Evolutionary conservation across 306 rosid species (phyloP).

Genomic region (Malus asiatica): DNA sequence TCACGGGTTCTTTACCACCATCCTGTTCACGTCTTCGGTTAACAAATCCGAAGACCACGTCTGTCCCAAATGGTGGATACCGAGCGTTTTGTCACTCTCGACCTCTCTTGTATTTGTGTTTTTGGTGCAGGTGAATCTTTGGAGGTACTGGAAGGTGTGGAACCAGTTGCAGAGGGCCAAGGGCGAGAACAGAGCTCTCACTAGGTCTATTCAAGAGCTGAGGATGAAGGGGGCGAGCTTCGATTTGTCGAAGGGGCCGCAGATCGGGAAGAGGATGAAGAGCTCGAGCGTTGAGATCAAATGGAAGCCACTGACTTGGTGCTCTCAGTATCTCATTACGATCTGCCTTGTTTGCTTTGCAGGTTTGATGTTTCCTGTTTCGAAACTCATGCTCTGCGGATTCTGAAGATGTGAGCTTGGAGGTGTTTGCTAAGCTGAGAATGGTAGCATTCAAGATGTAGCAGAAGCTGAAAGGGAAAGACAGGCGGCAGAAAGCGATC

Average conservation of each 20-base stretch:
- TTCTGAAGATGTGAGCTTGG: constrained; percentile 21
- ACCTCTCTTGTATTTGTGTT: constrained; percentile 54
- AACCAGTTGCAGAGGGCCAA: constrained; percentile 50
- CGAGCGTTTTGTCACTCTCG: constrained; percentile 36
- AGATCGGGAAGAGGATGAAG: constrained; percentile 59
- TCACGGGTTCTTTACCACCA: constrained; percentile 55
- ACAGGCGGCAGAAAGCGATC: background rate
- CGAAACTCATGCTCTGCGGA: constrained; percentile 60
- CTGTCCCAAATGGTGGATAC: constrained; percentile 80
- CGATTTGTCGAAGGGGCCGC: constrained; percentile 65
- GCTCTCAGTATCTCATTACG: constrained; percentile 34
- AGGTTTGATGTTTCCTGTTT: constrained; percentile 51
- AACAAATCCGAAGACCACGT: background rate
- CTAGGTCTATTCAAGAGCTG: constrained; percentile 65
- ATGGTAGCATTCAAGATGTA: background rate
- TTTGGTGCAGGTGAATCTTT: constrained; percentile 48
- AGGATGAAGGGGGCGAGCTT: constrained; percentile 92
- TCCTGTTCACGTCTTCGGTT: constrained; percentile 55
- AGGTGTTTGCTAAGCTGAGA: background rate
- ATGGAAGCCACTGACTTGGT: constrained; percentile 62
- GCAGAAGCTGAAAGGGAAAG: background rate
- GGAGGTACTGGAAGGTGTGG: constrained; percentile 63
- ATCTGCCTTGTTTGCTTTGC: constrained; percentile 54
- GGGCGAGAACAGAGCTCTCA: constrained; percentile 39
- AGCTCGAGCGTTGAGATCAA: constrained; percentile 90